A percentile compares a stretch with the other conserved stretches of the same genome.
These are phyloP conservation scores for Brettanomyces anomalus DNA, from an alignment of 805 yeast genomes.

Conservation along the genomic window DNA sequence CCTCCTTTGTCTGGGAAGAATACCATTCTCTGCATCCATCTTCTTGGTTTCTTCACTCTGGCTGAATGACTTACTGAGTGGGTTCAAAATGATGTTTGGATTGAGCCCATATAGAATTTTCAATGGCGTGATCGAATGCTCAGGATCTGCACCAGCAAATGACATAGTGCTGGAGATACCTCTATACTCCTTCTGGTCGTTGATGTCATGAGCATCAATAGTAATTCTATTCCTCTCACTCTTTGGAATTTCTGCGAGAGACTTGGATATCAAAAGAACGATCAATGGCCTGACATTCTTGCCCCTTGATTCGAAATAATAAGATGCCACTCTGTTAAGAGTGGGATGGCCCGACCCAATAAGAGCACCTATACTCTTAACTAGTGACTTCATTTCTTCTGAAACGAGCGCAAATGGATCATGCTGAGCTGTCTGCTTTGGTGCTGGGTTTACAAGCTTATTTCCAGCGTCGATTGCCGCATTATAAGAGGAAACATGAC, in stretches of 20 bases:
- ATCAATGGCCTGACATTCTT: constrained; percentile 90
- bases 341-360: constrained; percentile 94
- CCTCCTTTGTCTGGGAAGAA: constrained; percentile 89
- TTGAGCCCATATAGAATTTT: constrained; percentile 81
- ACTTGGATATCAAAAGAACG: constrained; percentile 75
- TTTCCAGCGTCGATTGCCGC: constrained; percentile 70
- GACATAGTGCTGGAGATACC: constrained; percentile 48
- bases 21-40: constrained; percentile 56
- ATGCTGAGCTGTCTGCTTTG: constrained; percentile 17
- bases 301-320: constrained; percentile 94
- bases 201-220: constrained; percentile 58
- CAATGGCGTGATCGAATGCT: constrained; percentile 69
- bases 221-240: constrained; percentile 54
- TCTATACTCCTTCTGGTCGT: constrained; percentile 51
- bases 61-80: constrained; percentile 73
- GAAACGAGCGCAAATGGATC: constrained; percentile 91
- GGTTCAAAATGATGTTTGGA: constrained; percentile 75
- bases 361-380: constrained; percentile 74
- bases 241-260: constrained; percentile 66
- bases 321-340: constrained; percentile 82
- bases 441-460: constrained; percentile 55
- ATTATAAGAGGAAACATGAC: constrained; percentile 25
- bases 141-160: constrained; percentile 51
- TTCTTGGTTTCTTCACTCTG: constrained; percentile 45
- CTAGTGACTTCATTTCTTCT: constrained; percentile 84